Conservation (phyloP, 2,329 filamentous ascomycete species). For the Pestalotiopsis sp. region DNA sequence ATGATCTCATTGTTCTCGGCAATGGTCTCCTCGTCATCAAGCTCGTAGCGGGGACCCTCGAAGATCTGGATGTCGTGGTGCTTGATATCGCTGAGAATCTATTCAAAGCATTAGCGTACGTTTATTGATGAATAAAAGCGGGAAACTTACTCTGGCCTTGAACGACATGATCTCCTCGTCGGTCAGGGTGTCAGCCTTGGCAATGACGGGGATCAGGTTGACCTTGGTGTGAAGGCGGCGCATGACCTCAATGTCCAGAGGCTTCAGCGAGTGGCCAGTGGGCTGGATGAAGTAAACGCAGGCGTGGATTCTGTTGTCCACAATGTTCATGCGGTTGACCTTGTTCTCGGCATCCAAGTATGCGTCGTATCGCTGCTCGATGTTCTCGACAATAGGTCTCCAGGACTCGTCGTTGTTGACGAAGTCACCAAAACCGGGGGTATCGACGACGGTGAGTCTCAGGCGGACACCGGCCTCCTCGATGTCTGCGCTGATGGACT, state of each 20-base stretch:
- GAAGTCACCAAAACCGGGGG: constrained; percentile 97
- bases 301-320: constrained; percentile 98
- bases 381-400: constrained; percentile 99
- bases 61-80: constrained; percentile 99
- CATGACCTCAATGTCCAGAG: constrained; percentile 99
- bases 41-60: constrained; percentile 96
- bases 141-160: constrained; percentile 84
- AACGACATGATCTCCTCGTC: constrained; percentile 94
- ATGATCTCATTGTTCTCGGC: constrained; percentile 99
- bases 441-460: constrained; percentile 94
- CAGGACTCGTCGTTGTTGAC: constrained; percentile 99
- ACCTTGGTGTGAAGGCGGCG: constrained; percentile 99
- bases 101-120: constrained; percentile 18
- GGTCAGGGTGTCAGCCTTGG: constrained; percentile 96
- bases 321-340: constrained; percentile 99
- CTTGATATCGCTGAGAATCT: constrained; percentile 97
- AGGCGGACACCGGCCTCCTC: constrained; percentile 98
- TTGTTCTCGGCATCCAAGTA: constrained; percentile 99
- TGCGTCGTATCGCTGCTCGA: constrained; percentile 97
- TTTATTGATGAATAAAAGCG: too few species aligned
- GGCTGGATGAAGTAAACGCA: constrained; percentile 99
- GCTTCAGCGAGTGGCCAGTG: constrained; percentile 97
- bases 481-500: constrained; percentile 94
- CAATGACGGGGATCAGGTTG: constrained; percentile 98
- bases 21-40: constrained; percentile 99